phyloP scores from a whole-genome alignment of 805 yeast species.

The Scheffersomyces lignosus region DNA sequence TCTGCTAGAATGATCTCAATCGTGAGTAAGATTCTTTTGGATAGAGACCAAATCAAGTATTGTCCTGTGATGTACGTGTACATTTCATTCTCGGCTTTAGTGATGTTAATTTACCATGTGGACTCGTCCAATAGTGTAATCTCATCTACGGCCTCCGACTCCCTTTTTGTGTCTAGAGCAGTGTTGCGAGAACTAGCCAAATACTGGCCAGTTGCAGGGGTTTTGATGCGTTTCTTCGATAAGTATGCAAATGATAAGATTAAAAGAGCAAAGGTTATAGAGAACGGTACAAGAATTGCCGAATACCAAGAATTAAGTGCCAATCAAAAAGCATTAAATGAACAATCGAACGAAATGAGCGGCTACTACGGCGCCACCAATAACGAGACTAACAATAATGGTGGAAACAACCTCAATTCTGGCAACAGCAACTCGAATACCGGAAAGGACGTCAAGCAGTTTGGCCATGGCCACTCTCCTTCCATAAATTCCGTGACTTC shows the following conservation, averaged over 20 bases:
- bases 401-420: too few relatives aligned
- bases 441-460: neutral
- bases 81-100: slow-evolving; percentile 60
- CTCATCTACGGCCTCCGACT: slow-evolving; percentile 44
- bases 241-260: slow-evolving; percentile 43
- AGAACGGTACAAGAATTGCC: slow-evolving; percentile 37
- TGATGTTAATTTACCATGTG: slow-evolving; percentile 72
- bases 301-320: slow-evolving; percentile 36
- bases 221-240: slow-evolving; percentile 37
- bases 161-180: slow-evolving; percentile 35
- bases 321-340: slow-evolving; percentile 22
- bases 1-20: slow-evolving; percentile 75
- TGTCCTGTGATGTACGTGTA: slow-evolving; percentile 63
- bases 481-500: slow-evolving; percentile 14
- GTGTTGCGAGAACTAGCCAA: slow-evolving; percentile 38
- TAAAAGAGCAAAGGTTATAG: slow-evolving; percentile 41
- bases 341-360: slow-evolving; percentile 16
- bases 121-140: slow-evolving; percentile 42
- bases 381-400: neutral
- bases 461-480: slow-evolving; percentile 8
- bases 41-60: slow-evolving; percentile 47
- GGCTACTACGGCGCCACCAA: slow-evolving; percentile 20
- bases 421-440: too few relatives aligned
- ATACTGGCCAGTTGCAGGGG: slow-evolving; percentile 41
- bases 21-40: slow-evolving; percentile 56